Evolutionary conservation across 2,329 filamentous ascomycete genomes (phyloP), one percentile per base, ranked within the genome.

Genomic region (Dactylella cylindrospora): DNA sequence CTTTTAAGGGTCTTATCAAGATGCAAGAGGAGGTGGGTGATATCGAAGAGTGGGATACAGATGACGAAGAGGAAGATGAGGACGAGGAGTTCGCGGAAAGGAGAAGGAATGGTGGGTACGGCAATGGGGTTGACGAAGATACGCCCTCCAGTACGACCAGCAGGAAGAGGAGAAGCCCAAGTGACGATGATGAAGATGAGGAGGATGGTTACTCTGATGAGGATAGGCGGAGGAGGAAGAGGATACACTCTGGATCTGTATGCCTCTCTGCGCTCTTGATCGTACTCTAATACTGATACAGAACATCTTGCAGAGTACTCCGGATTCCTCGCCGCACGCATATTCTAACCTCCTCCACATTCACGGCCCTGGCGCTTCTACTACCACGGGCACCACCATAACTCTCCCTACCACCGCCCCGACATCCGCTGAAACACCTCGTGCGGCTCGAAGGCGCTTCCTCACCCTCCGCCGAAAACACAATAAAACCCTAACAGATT

Each of bases 21-120:
- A 97, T 98, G 90, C 91, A 90, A 0, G 88, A 94, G 39, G 75
- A 95, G 40, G 88, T 88, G 31, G 88, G 93, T 25, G 80, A 84
- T 22, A 83, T 82, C 8, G 81, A 85, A 20, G 78, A 82, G 46
- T 76, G 82, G 40, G 82, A 80, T 3, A 77, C 78, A 17, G 80
- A 82, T 6, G 78, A 78, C 10, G 81, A 83, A 8, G 79, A 79
- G 5, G 79, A 82, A 2, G 76, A 77, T 6, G 75, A 76, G 43
- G 67, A 70, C 7, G 64, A 70, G 10, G 70, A 68, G n/a, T 49
- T 62, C 10, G 57, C 57, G 3, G 57, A 39, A 23, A 72, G 72
- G 26, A 22, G 50, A 2, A 66, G 66, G 23, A 70, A 71, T 10
- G 65, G 65, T n/a, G 64, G 23, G 28, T 62, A 43, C 19, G 68